Base-by-base conservation (phyloP, 306 rosid species). In the Fagus crenata region DNA sequence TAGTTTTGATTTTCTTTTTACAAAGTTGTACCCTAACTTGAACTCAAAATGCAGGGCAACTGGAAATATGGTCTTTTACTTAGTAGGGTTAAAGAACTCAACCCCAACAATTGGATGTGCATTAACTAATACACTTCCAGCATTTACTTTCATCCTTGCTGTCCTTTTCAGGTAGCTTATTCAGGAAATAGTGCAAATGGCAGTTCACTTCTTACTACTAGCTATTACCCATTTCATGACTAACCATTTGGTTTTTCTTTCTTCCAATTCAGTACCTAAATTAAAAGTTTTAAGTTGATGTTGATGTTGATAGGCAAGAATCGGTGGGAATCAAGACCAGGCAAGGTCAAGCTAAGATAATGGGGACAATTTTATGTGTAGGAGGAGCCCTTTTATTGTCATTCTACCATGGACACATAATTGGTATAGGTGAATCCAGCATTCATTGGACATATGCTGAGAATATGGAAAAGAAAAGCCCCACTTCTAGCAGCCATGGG, bases 71-170 rank as follows among this genome's bases (percentile, higher is more conserved):
- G 84, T 92, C 18, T 76, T 88, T 5, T 92, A 58, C 81, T 95
- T 87, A 32, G 54, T 85, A 59, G 97, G 97, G 60, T 87, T 95
- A 39, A 90, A 89, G 43, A 74, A 82, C 49, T 82, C 92, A 41
- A 80, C 86, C 1, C 86, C 99, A 46, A 92, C 96, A 4, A 74
- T 88, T 53, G 89, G 91, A 46, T 79, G 88, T 71, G 97, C 99
- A 8, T 75, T 90, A 40, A 72, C 75, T 59, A 92, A 95, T 81
- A 80, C 88, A 72, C 96, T 95, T 63, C 98, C 98, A 7, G 97
- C 97, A n/a, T 87, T 91, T 81, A 90, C 99, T 33, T 90, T 95
- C 74, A 5, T 92, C 55, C 90, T 95, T n/a, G 97, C 97, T 35
- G 53, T 87, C 18, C 0, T 95, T 51, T 92, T 82, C 87, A 85